Evolutionary conservation across 169 alveolate genomes (phyloP).

Genomic region (Plasmodium billcollinsi): DNA sequence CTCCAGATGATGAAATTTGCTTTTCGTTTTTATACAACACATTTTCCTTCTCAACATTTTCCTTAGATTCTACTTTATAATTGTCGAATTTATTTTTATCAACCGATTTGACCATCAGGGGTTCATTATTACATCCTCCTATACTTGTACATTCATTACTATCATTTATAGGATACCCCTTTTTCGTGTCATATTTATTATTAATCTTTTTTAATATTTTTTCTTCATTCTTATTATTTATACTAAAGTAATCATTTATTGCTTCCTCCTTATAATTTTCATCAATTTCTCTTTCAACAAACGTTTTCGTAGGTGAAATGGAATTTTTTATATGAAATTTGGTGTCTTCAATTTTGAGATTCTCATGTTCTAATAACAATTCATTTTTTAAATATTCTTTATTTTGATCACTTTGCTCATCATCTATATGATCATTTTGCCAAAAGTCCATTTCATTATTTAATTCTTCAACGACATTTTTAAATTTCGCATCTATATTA

Average conservation of each 20-base stretch:
- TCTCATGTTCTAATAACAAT: background rate
- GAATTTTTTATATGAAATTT: constrained; percentile 1
- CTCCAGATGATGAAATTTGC: background rate
- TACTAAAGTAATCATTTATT: constrained; percentile 47
- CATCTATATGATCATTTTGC: constrained; percentile 70
- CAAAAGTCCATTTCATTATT: constrained; percentile 73
- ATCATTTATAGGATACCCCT: too few species aligned
- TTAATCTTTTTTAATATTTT: background rate
- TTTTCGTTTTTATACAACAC: too few species aligned
- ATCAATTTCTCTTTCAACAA: constrained; percentile 55
- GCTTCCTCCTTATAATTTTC: constrained; percentile 41
- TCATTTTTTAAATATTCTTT: constrained; percentile 9
- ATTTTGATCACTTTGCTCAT: constrained; percentile 8
- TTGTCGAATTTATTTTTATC: too few species aligned
- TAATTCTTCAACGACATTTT: constrained; percentile 68
- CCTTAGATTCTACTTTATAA: too few species aligned
- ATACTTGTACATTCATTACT: too few species aligned
- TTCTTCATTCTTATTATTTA: background rate
- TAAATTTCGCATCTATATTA: constrained; percentile 29
- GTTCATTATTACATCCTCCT: too few species aligned
- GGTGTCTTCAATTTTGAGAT: constrained; percentile 3
- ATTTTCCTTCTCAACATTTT: background rate
- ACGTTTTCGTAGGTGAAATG: constrained; percentile 1
- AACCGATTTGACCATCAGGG: too few species aligned
- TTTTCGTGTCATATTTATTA: too few species aligned